phyloP scores from a whole-genome alignment of 2,329 filamentous ascomycete species.

The Fonsecaea nubica region DNA sequence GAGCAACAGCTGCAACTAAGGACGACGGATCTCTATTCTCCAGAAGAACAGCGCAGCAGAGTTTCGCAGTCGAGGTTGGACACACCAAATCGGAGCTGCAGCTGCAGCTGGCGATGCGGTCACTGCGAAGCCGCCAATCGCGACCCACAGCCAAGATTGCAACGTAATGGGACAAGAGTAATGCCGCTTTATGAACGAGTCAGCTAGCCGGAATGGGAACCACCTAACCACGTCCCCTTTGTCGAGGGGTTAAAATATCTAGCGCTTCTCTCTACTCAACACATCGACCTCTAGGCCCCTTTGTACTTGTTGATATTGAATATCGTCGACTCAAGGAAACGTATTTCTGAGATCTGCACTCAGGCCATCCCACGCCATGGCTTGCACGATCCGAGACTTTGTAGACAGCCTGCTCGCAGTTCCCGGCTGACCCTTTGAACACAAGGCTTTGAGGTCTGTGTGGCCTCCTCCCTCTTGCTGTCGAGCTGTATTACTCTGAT shows the following conservation, averaged over 20 bases:
- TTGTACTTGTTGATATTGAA: background rate
- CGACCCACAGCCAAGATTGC: background rate
- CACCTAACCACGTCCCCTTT: background rate
- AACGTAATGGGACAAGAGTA: background rate
- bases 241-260: background rate
- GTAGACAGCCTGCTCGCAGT: background rate
- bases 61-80: slow-evolving; percentile 14
- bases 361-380: slow-evolving; percentile 32
- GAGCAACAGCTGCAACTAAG: slow-evolving; percentile 20
- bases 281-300: no score
- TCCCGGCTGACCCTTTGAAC: background rate
- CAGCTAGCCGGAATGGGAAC: background rate
- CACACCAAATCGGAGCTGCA: slow-evolving; percentile 8
- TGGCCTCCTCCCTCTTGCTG: background rate
- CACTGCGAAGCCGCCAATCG: slow-evolving; percentile 1
- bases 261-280: background rate
- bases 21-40: slow-evolving; percentile 3
- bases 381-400: slow-evolving; percentile 23
- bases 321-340: background rate
- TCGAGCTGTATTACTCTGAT: background rate
- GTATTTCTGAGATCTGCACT: slow-evolving; percentile 23
- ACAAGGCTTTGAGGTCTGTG: background rate
- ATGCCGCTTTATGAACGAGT: background rate
- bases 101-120: slow-evolving; percentile 14
- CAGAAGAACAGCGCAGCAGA: slow-evolving; percentile 19